Conservation (phyloP, 176 grass and related monocot species). For the Bonia amplexicaulis region DNA sequence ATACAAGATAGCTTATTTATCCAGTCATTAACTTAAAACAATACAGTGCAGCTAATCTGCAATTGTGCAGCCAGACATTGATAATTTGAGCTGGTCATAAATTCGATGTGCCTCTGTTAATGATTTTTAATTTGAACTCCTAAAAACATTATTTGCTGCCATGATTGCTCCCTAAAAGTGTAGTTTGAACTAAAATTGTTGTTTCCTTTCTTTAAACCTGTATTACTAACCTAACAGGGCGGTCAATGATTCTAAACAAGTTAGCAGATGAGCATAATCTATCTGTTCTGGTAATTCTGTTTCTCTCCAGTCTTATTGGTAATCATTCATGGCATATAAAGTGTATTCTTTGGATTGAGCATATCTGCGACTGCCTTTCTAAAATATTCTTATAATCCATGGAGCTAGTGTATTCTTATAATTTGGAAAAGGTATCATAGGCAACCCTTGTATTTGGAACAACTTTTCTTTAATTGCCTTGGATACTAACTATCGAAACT, state of each 20-base stretch:
- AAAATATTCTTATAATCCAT: background rate
- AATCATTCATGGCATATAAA: background rate
- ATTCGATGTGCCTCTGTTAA: background rate
- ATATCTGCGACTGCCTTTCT: background rate
- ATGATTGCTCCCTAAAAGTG: background rate
- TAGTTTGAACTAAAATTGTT: background rate
- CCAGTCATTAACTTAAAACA: background rate
- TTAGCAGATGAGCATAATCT: constrained; percentile 70
- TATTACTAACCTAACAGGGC: constrained; percentile 40
- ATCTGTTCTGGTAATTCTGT: constrained; percentile 52
- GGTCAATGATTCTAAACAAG: constrained; percentile 65
- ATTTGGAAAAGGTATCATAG: background rate
- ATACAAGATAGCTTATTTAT: background rate
- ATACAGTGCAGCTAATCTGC: background rate
- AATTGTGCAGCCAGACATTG: background rate
- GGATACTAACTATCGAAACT: background rate
- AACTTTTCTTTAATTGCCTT: background rate
- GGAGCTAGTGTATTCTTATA: background rate
- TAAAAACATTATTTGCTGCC: background rate
- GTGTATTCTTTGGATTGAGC: background rate
- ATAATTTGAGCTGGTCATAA: background rate
- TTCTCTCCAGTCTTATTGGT: background rate
- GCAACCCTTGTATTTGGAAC: background rate
- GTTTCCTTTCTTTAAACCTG: background rate
- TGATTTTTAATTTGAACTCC: background rate